These are phyloP conservation scores for Metschnikowia continentalis DNA, from an alignment of 805 yeast species.

Conservation along the genomic window DNA sequence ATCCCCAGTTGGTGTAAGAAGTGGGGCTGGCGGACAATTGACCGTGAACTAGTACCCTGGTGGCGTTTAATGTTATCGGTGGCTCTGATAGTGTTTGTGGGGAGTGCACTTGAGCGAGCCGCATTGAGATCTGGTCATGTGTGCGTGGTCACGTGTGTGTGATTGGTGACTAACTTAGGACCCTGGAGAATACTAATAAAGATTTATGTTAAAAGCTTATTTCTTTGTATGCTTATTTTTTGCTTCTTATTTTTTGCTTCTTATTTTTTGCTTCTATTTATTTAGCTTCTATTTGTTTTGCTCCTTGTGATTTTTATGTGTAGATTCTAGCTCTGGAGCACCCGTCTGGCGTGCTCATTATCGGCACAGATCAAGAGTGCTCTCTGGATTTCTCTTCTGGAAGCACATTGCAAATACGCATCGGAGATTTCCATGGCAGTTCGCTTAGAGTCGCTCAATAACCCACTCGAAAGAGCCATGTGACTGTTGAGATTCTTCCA, in stretches of 20 bases:
- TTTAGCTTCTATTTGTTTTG: no score
- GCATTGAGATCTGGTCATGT: background rate
- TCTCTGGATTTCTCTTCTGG: conserved; percentile 57
- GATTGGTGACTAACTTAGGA: no score
- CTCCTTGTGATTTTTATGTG: no score
- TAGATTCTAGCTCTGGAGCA: background rate
- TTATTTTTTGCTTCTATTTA: no score
- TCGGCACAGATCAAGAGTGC: conserved; percentile 61
- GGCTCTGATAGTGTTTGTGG: conserved; percentile 1
- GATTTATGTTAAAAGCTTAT: no score
- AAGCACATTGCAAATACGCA: conserved; percentile 46
- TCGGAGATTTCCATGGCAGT: conserved; percentile 50
- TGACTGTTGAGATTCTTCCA: conserved; percentile 64
- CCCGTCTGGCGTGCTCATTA: conserved; percentile 11
- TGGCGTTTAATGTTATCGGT: conserved; percentile 1
- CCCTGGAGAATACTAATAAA: no score
- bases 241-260: no score
- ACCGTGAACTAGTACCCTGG: background rate
- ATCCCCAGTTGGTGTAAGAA: background rate
- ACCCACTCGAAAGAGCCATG: conserved; percentile 58
- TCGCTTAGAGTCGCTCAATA: conserved; percentile 45
- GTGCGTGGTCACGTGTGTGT: background rate
- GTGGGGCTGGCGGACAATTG: background rate
- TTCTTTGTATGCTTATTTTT: no score
- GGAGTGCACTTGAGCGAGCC: conserved; percentile 3